Evolutionary conservation across 768 basidiomycete species (phyloP).

Genomic region (Porpolomopsis calyptriformis): DNA sequence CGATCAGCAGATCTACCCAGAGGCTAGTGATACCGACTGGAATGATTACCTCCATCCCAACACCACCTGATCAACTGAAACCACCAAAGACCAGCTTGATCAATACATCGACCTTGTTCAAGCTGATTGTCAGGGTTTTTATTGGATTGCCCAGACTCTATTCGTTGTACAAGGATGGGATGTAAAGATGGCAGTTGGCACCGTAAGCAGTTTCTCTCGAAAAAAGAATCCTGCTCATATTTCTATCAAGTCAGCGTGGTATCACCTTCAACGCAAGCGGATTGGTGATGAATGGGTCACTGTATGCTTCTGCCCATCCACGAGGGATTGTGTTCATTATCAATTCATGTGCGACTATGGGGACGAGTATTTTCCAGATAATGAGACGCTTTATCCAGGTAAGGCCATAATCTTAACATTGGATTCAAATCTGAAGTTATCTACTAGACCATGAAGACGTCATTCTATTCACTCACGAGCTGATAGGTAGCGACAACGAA

Average conservation of each 20-base stretch:
- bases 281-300: slow-evolving; percentile 2
- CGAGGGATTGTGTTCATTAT: slow-evolving; percentile 2
- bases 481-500: background rate
- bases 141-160: slow-evolving; percentile 3
- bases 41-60: too few species aligned
- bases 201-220: background rate
- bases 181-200: background rate
- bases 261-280: slow-evolving; percentile 5
- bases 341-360: slow-evolving; percentile 1
- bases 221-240: background rate
- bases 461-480: slow-evolving; percentile 5
- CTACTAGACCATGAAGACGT: background rate
- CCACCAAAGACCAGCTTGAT: too few species aligned
- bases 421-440: background rate
- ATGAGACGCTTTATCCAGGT: slow-evolving; percentile 1
- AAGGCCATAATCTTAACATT: background rate
- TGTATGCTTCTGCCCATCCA: slow-evolving; percentile 5
- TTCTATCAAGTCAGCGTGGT: background rate
- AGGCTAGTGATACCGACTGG: too few species aligned
- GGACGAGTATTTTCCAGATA: slow-evolving; percentile 2
- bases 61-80: too few species aligned
- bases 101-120: slow-evolving; percentile 3
- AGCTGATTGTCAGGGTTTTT: slow-evolving; percentile 4
- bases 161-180: slow-evolving; percentile 13
- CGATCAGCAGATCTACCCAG: too few species aligned